Base-by-base conservation (phyloP, 2,329 filamentous ascomycete species). In the Aspergillus terreus region DNA sequence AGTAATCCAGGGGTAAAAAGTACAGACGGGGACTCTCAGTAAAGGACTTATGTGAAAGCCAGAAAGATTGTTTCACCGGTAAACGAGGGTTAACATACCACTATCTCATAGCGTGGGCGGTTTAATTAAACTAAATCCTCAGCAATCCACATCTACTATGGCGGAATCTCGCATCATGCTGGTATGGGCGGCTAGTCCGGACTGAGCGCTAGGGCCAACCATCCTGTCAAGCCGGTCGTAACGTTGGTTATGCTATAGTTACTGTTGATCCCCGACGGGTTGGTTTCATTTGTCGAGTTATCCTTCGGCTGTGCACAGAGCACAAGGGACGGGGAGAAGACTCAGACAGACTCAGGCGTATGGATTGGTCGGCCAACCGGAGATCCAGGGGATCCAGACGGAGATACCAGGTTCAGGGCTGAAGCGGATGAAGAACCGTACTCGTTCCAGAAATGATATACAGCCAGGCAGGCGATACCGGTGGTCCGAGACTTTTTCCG, bases 401-500 rank as follows among this genome's bases (percentile, higher is more conserved):
- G 40, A 42, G 40, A 11, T 38, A 38, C 19, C 17, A 42, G 40
- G 19, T 38, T 42, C 40, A 42, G 40, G 40, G 40, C 40, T 42
- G 40, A 42, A 23, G 19, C 40, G 40, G 40, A 42, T 17, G 6
- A 10, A 21, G 19, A 42, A 42, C 27, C 38, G 49, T 38, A 42
- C 49, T 43, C n/a, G n/a, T 35, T 51, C 35, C 10, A 51, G 49
- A 42, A 47, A 47, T 44, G 49, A 51, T 51, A 38, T 35, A 35
- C 49, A 46, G 25, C 2, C 9, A 19, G 17, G 6, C 4, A n/a
- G 12, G 35, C 14, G 15, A 38, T 38, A 38, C 3, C 46, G 46
- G 46, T 32, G 32, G 23, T 33, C 46, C 38, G 46, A 25, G 15
- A 23, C 25, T n/a, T 32, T 21, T 15, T 43, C 46, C 38, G 46